These are phyloP conservation scores for Kernera saxatilis DNA, from an alignment of 345 rosid species.

Conservation along the genomic window DNA sequence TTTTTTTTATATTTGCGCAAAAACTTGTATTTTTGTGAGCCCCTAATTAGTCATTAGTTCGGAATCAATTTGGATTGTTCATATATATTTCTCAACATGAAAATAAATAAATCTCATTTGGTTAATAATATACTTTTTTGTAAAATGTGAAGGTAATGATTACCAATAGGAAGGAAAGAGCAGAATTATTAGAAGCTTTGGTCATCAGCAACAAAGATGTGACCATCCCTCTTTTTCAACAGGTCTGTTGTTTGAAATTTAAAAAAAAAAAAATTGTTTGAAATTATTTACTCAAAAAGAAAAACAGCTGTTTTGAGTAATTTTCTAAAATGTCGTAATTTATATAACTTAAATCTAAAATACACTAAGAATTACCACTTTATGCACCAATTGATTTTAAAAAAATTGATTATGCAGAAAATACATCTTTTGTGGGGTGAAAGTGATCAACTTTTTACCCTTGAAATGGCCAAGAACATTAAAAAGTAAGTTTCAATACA, in stretches of 20 bases:
- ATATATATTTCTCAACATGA: neutral
- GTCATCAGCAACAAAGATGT: constrained; percentile 62
- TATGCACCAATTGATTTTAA: too few relatives aligned
- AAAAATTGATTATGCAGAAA: constrained; percentile 41
- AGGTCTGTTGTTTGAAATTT: too few relatives aligned
- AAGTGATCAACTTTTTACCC: constrained; percentile 57
- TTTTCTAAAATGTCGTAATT: neutral
- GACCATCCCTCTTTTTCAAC: constrained; percentile 48
- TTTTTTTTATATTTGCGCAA: neutral
- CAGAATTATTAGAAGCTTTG: constrained; percentile 69
- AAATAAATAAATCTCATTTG: neutral
- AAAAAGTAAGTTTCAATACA: constrained; percentile 49
- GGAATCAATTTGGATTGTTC: neutral
- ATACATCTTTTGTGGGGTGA: constrained; percentile 90
- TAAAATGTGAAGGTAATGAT: constrained; percentile 63
- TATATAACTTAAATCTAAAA: neutral
- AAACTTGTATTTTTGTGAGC: neutral
- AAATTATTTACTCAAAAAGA: neutral
- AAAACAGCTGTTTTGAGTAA: neutral
- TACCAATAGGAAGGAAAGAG: constrained; percentile 74
- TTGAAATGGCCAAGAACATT: constrained; percentile 73
- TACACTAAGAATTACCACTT: neutral
- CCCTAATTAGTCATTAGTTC: neutral
- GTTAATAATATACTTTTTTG: neutral
- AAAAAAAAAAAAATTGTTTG: neutral